Conservation (phyloP, 73 alveolate genomes). For the Blepharisma japonicum region DNA sequence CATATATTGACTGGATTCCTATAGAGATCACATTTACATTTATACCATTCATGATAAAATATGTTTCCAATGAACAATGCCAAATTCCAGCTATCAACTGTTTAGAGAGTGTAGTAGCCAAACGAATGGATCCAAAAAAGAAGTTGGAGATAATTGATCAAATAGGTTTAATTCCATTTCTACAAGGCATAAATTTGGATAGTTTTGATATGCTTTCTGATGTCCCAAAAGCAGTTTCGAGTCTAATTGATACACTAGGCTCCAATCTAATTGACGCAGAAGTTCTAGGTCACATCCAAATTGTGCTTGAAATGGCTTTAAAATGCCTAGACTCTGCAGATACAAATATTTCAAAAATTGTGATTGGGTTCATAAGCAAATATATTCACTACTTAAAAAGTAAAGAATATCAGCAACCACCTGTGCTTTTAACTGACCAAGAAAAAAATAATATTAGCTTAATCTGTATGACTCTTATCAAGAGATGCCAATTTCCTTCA, state of each 20-base stretch:
- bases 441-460: neutral
- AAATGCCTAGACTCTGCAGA: neutral
- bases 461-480: neutral
- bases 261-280: conserved; percentile 3
- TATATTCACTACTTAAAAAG: neutral
- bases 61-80: neutral
- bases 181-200: neutral
- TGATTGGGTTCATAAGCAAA: neutral
- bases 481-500: neutral
- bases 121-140: conserved; percentile 16
- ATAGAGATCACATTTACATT: neutral
- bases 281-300: neutral
- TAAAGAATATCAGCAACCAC: conserved; percentile 17
- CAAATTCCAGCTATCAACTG: conserved; percentile 26
- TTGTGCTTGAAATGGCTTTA: neutral
- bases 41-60: neutral
- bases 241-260: neutral
- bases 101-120: conserved; percentile 4
- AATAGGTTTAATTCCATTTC: neutral
- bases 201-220: conserved; percentile 30
- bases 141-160: neutral
- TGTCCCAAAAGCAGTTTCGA: conserved; percentile 6
- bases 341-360: neutral
- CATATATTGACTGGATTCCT: conserved; percentile 17
- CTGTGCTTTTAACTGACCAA: neutral